Conservation (phyloP, 495 filamentous ascomycete genomes). For the Neurospora sp. region DNA sequence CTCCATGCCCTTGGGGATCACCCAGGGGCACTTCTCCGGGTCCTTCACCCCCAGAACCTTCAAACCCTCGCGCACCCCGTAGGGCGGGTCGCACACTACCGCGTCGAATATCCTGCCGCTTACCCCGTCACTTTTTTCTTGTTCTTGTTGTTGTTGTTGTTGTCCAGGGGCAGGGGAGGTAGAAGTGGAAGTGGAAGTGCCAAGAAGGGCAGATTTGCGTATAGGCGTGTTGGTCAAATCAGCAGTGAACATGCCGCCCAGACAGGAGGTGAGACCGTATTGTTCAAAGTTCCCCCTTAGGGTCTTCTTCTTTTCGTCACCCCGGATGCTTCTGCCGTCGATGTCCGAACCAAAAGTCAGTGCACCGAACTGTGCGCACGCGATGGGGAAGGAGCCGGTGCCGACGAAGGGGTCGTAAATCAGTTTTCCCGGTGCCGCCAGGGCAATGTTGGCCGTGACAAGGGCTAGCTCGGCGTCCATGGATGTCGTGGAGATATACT, state of each 20-base stretch:
- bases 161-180: neutral
- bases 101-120: slow-evolving; percentile 61
- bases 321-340: slow-evolving; percentile 76
- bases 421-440: slow-evolving; percentile 69
- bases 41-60: slow-evolving; percentile 74
- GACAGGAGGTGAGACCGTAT: slow-evolving; percentile 55
- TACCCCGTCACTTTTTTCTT: slow-evolving; percentile 10
- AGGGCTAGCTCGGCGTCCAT: slow-evolving; percentile 95
- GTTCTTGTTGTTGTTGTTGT: neutral
- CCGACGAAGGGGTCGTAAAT: slow-evolving; percentile 93
- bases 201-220: slow-evolving; percentile 25
- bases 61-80: slow-evolving; percentile 90
- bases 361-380: slow-evolving; percentile 83
- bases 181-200: neutral
- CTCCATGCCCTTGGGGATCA: slow-evolving; percentile 58
- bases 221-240: slow-evolving; percentile 88
- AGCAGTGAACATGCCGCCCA: slow-evolving; percentile 69
- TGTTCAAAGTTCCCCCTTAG: slow-evolving; percentile 72
- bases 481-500: slow-evolving; percentile 88
- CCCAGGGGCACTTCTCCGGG: slow-evolving; percentile 46
- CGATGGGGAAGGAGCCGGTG: slow-evolving; percentile 81
- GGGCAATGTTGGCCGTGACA: slow-evolving; percentile 82
- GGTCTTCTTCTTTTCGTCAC: slow-evolving; percentile 42
- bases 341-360: slow-evolving; percentile 78
- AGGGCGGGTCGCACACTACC: slow-evolving; percentile 94